phyloP scores from a whole-genome alignment of 2,329 filamentous ascomycete genomes.

The Paecilomyces formosus region DNA sequence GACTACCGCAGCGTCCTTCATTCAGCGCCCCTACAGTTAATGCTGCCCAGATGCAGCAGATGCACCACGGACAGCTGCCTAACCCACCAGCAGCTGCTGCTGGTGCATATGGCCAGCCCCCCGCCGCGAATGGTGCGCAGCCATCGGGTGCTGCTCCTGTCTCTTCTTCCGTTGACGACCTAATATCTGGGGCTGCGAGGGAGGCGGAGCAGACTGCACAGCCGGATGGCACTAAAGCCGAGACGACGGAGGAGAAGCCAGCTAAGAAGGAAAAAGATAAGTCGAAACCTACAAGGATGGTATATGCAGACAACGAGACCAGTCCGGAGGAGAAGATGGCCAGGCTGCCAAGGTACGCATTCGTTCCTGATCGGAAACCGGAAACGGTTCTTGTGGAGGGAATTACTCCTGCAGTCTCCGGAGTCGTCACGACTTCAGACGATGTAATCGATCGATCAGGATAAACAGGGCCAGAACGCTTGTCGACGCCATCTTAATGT shows the following conservation, averaged over 20 bases:
- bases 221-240: conserved; percentile 31
- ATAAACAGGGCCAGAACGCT: conserved; percentile 8
- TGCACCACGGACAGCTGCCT: conserved; percentile 46
- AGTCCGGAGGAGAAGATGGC: conserved; percentile 91
- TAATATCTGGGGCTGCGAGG: conserved; percentile 43
- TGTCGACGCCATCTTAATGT: conserved; percentile 1
- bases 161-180: conserved; percentile 43
- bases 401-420: conserved; percentile 25
- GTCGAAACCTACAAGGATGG: conserved; percentile 59
- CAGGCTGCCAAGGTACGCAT: conserved; percentile 66
- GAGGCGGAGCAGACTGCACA: conserved; percentile 35
- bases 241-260: conserved; percentile 52
- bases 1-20: conserved; percentile 54
- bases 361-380: conserved; percentile 41
- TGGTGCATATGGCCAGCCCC: conserved; percentile 13
- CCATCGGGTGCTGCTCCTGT: conserved; percentile 14
- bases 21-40: conserved; percentile 49
- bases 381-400: conserved; percentile 29
- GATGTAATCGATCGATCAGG: conserved; percentile 26
- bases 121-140: conserved; percentile 23
- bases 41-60: conserved; percentile 48
- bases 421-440: conserved; percentile 25
- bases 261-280: conserved; percentile 60
- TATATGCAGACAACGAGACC: conserved; percentile 72
- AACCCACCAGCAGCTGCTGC: conserved; percentile 21